Evolutionary conservation across 1,284 basidiomycete species (phyloP).

Genomic region (Veloboletus limbatus): DNA sequence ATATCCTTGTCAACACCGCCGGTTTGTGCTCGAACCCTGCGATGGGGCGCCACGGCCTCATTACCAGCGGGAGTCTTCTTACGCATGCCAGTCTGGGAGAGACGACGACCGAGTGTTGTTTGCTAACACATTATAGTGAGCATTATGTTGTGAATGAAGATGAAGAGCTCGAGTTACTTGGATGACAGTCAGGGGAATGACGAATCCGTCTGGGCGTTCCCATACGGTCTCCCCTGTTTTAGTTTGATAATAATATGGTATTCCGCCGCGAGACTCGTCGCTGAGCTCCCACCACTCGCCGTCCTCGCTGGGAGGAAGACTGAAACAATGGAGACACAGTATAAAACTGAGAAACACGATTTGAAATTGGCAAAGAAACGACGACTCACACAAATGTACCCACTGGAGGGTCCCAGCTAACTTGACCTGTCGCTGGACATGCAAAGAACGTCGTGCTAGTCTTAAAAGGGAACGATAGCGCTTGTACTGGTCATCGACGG

Average conservation of each 20-base stretch:
- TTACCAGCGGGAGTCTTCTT: constrained; percentile 9
- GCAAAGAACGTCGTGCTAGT: constrained; percentile 85
- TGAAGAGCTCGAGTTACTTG: constrained; percentile 48
- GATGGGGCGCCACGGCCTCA: constrained; percentile 23
- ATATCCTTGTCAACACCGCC: constrained; percentile 35
- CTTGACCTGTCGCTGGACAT: constrained; percentile 88
- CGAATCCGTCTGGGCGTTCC: constrained; percentile 82
- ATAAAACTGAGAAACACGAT: constrained; percentile 9
- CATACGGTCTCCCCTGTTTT: constrained; percentile 85
- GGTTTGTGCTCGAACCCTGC: constrained; percentile 37
- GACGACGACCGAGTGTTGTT: constrained; percentile 68
- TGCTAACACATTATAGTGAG: constrained; percentile 46
- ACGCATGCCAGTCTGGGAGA: constrained; percentile 44
- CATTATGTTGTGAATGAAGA: not conserved
- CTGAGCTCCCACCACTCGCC: constrained; percentile 96
- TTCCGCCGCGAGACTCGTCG: constrained; percentile 73
- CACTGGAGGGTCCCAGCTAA: constrained; percentile 89
- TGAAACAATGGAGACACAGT: constrained; percentile 43
- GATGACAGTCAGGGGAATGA: constrained; percentile 86
- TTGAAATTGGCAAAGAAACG: constrained; percentile 13
- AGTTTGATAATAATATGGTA: constrained; percentile 93
- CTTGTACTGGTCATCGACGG: constrained; percentile 12
- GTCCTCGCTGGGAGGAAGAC: constrained; percentile 76
- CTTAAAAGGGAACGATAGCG: constrained; percentile 39
- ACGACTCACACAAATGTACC: constrained; percentile 82